These are phyloP conservation scores for Solanum verrucosum DNA, from an alignment of 257 asterid genomes.

Conservation along the genomic window DNA sequence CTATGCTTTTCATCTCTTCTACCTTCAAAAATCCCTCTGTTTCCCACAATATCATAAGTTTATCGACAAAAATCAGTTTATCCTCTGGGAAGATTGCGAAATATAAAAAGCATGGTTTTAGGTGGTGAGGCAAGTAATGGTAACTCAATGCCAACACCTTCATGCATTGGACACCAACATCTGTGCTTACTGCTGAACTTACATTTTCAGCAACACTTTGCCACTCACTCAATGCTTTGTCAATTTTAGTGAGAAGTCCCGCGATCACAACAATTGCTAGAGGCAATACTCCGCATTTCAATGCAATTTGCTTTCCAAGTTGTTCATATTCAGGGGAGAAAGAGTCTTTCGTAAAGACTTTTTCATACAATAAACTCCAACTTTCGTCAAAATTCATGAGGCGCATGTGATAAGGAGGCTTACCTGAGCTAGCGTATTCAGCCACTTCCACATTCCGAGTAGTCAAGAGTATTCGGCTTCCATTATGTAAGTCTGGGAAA, in stretches of 20 bases:
- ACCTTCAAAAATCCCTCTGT: constrained; percentile 5
- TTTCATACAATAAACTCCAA: not conserved
- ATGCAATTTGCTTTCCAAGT: not conserved
- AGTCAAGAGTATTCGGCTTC: constrained; percentile 1
- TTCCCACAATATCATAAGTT: not conserved
- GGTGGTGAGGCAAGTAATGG: no score
- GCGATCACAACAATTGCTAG: not conserved
- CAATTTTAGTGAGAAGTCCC: not conserved
- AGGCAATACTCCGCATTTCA: constrained; percentile 1
- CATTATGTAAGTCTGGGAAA: not conserved
- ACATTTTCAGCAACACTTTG: not conserved
- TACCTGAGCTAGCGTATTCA: not conserved
- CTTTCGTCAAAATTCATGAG: no score
- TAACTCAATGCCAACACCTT: no score
- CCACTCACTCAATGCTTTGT: not conserved
- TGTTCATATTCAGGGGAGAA: not conserved
- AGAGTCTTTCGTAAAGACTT: not conserved
- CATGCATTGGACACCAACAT: no score
- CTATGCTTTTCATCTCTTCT: not conserved
- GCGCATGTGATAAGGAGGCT: no score
- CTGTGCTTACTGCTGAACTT: not conserved
- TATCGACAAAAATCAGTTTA: not conserved
- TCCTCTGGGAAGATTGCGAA: not conserved
- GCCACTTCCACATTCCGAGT: not conserved
- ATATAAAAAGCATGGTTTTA: no score